Evolutionary conservation across 441 rosid species (phyloP), one percentile per base, ranked within the genome.

Genomic region (Gossypium laxum): DNA sequence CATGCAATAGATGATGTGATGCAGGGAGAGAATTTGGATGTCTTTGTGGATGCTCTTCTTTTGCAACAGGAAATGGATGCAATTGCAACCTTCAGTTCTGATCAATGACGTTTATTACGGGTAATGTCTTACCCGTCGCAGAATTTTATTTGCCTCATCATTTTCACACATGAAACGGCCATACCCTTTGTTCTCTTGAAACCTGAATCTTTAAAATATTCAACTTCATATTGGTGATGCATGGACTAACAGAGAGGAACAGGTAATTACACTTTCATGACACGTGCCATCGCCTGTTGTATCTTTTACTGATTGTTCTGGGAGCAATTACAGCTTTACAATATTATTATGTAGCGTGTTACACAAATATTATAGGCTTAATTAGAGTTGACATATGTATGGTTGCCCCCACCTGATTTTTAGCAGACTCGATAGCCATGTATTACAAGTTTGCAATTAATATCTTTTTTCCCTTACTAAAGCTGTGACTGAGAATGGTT

Each of bases 11-110:
- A 84, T 71, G 94, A 90, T 43, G 80, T 90, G 80, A 80, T 90
- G 86, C 89, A 86, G 63, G 98, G 98, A 65, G 97, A 90, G 83
- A 80, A 80, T 72, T 83, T 91, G 68, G 96, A 91, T 66, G 70
- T 82, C 52, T 94, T 94, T 77, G 75, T 90, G 5, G 95, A 94
- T 4, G 93, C 96, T 5, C 96, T 89, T 71, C 93, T 89, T 82
- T 80, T 92, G 57, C 94, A 76, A 76, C 91, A 92, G 82, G 97
- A 94, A 83, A 89, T 91, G 91, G 97, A 92, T 73, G 98, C 96
- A 60, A 81, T 94, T 65, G 89, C 91, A 64, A 82, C 93, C 2
- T 94, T 92, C 80, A 83, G 89, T 81, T 85, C 86, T 45, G 58
- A 73, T 24, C 74, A 28, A 58, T 85, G 75, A 83, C 5, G 14